Evolutionary conservation across 2,329 filamentous ascomycete species (phyloP).

Genomic region (Nectriaceae sp.): DNA sequence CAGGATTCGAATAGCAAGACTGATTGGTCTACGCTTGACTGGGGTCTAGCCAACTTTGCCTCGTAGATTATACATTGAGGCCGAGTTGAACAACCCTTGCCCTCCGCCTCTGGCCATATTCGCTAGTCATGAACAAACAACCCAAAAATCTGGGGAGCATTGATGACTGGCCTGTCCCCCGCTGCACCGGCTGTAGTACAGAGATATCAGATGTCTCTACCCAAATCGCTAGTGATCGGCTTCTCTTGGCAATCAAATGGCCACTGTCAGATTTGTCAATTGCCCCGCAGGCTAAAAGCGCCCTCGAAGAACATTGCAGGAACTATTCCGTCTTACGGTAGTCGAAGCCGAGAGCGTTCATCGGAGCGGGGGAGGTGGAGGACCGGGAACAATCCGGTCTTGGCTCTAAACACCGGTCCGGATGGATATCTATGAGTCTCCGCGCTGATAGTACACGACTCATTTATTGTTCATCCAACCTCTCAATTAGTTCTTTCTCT

Average conservation of each 20-base stretch:
- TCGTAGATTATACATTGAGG: no score
- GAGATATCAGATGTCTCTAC: constrained; percentile 2
- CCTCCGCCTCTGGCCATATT: no score
- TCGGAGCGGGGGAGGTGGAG: not conserved
- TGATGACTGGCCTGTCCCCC: no score
- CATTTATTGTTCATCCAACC: not conserved
- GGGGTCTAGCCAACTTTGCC: no score
- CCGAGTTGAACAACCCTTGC: no score
- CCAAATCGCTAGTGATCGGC: not conserved
- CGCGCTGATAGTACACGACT: not conserved
- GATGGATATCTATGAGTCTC: not conserved
- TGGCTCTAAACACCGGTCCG: not conserved
- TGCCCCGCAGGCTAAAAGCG: constrained; percentile 13
- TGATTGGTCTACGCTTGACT: no score
- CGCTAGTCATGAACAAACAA: no score
- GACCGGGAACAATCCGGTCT: not conserved
- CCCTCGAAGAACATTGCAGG: not conserved
- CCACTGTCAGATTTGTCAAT: constrained; percentile 14
- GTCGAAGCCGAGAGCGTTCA: not conserved
- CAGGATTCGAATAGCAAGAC: no score
- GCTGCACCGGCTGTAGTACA: no score
- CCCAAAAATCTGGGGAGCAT: no score
- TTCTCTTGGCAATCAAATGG: constrained; percentile 6
- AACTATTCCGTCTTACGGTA: not conserved
- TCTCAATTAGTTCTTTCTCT: not conserved